phyloP scores from a whole-genome alignment of 2,329 filamentous ascomycete species.

The Aphanocladium album region DNA sequence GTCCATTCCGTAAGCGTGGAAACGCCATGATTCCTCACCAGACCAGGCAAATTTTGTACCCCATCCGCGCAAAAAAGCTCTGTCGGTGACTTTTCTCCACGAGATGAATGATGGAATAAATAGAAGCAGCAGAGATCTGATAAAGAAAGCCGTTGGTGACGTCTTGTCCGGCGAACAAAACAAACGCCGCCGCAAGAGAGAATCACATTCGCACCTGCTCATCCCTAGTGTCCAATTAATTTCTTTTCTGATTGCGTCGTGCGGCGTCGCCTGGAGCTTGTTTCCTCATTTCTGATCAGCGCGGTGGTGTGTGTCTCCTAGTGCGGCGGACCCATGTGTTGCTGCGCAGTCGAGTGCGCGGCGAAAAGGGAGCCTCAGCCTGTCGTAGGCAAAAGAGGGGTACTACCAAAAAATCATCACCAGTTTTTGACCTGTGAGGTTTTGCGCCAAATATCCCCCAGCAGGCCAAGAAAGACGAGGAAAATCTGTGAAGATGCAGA shows the following conservation, averaged over 20 bases:
- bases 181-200: not conserved
- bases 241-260: constrained; percentile 3
- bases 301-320: constrained; percentile 6
- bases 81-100: not conserved
- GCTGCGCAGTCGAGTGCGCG: not conserved
- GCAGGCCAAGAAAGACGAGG: constrained; percentile 16
- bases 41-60: not conserved
- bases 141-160: not conserved
- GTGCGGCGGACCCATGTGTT: constrained; percentile 1
- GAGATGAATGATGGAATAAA: not conserved
- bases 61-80: constrained; percentile 1
- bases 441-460: constrained; percentile 19
- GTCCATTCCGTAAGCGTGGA: not conserved
- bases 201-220: not conserved
- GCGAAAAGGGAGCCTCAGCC: not conserved
- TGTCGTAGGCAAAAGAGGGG: constrained; percentile 2
- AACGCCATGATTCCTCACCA: not conserved
- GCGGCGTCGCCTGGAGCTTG: not conserved
- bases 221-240: constrained; percentile 5
- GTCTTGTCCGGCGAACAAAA: not conserved
- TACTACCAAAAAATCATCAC: constrained; percentile 5
- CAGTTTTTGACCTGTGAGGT: constrained; percentile 4
- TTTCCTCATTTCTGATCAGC: constrained; percentile 12
- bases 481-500: constrained; percentile 17
- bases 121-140: constrained; percentile 7